These are phyloP conservation scores for Torulaspora pretoriensis DNA, from an alignment of 1,139 yeast species.

Conservation along the genomic window DNA sequence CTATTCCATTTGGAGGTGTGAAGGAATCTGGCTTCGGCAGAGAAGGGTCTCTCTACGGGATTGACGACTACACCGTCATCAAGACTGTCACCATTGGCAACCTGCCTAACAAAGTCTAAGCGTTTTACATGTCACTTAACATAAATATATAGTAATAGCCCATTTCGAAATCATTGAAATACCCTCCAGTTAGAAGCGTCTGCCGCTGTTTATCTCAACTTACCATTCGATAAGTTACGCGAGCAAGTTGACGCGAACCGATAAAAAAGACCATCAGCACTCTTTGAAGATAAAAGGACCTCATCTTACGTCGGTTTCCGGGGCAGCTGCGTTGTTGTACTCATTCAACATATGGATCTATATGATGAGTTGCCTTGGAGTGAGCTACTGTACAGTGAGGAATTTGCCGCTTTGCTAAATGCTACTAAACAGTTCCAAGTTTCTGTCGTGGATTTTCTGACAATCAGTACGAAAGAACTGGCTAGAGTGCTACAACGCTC, in stretches of 20 bases:
- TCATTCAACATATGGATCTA: slow-evolving; percentile 36
- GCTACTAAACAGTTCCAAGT: slow-evolving; percentile 33
- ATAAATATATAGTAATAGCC: too few species aligned
- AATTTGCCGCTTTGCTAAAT: slow-evolving; percentile 31
- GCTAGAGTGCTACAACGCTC: slow-evolving; percentile 48
- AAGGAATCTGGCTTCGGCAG: slow-evolving; percentile 80
- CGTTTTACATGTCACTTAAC: background rate
- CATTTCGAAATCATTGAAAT: too few species aligned
- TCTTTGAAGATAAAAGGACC: too few species aligned
- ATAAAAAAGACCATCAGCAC: background rate
- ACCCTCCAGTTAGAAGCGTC: too few species aligned
- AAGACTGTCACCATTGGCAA: slow-evolving; percentile 55
- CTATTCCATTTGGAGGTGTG: slow-evolving; percentile 77
- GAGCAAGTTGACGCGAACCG: background rate
- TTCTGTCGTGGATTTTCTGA: slow-evolving; percentile 42
- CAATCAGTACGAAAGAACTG: slow-evolving; percentile 40
- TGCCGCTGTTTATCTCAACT: too few species aligned
- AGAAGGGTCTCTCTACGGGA: slow-evolving; percentile 73
- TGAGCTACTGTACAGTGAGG: slow-evolving; percentile 31
- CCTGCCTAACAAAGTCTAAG: slow-evolving; percentile 17
- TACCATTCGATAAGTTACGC: background rate
- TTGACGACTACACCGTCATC: slow-evolving; percentile 66
- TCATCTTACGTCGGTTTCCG: background rate
- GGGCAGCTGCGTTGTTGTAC: background rate
- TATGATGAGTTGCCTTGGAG: slow-evolving; percentile 40